These are phyloP conservation scores for Mycena galericulata DNA, from an alignment of 768 basidiomycete species.

Conservation along the genomic window DNA sequence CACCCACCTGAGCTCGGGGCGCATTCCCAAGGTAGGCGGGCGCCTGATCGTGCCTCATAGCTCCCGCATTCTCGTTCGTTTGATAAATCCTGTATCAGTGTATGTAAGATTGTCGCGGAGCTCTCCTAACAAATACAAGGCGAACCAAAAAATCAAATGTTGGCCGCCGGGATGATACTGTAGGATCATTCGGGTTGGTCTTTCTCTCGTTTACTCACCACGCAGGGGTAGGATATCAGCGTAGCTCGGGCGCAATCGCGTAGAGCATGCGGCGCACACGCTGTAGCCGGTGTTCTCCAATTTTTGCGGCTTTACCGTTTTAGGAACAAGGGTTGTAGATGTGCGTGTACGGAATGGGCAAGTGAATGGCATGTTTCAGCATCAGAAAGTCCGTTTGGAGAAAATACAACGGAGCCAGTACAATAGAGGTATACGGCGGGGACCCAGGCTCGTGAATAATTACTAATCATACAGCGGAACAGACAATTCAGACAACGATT, in stretches of 20 bases:
- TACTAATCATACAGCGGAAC: slow-evolving; percentile 1
- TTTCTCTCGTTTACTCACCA: not conserved
- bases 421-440: not conserved
- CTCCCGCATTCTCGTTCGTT: too few relatives aligned
- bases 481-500: not conserved
- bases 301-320: slow-evolving; percentile 18
- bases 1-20: too few relatives aligned
- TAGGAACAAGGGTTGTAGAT: not conserved
- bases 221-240: too few relatives aligned
- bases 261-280: not conserved
- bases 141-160: too few relatives aligned
- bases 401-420: slow-evolving; percentile 3
- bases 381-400: not conserved
- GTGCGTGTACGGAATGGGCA: not conserved
- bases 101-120: not conserved
- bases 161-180: not conserved
- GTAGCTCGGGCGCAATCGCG: not conserved
- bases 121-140: not conserved
- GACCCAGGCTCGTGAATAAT: not conserved
- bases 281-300: not conserved
- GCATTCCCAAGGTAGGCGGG: too few relatives aligned
- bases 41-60: too few relatives aligned
- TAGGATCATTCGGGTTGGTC: not conserved
- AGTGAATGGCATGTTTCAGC: not conserved
- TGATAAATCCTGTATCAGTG: too few relatives aligned